These are phyloP conservation scores for Rubroboletus pulcherrimus DNA, from an alignment of 768 basidiomycete species.

Conservation along the genomic window DNA sequence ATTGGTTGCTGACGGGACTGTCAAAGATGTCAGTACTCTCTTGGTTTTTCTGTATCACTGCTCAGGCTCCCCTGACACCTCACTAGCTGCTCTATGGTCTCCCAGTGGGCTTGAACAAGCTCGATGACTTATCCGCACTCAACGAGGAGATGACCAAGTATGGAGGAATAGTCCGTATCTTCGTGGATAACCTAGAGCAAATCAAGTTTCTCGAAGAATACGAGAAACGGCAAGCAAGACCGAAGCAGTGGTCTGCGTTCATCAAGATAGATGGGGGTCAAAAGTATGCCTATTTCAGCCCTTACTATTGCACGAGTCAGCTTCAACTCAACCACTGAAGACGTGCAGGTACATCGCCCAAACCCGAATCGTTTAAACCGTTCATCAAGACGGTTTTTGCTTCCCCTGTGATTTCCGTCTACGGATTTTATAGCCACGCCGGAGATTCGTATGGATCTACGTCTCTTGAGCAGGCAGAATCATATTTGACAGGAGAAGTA, in stretches of 20 bases:
- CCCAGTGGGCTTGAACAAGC: constrained; percentile 66
- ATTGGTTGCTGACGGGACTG: constrained; percentile 63
- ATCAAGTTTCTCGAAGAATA: constrained; percentile 60
- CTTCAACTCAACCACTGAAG: constrained; percentile 36
- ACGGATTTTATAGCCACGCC: constrained; percentile 82
- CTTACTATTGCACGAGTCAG: background rate
- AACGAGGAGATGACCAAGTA: constrained; percentile 50
- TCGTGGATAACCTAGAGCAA: constrained; percentile 77
- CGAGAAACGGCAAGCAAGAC: constrained; percentile 39
- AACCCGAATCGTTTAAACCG: constrained; percentile 49
- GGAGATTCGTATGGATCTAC: constrained; percentile 76
- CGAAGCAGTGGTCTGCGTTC: constrained; percentile 68
- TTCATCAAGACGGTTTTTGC: constrained; percentile 51
- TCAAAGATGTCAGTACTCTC: constrained; percentile 64
- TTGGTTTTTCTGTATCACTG: background rate
- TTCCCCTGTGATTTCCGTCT: constrained; percentile 57
- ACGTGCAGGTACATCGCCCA: constrained; percentile 65
- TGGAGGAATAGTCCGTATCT: constrained; percentile 61
- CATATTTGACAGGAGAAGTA: constrained; percentile 67
- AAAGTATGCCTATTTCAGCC: constrained; percentile 46
- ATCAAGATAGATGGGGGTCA: constrained; percentile 78
- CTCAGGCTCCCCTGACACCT: constrained; percentile 1
- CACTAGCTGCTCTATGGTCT: constrained; percentile 78
- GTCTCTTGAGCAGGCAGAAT: constrained; percentile 58
- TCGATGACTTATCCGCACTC: constrained; percentile 62